Evolutionary conservation across 257 asterid genomes (phyloP).

Genomic region (Nicotiana obtusifolia): DNA sequence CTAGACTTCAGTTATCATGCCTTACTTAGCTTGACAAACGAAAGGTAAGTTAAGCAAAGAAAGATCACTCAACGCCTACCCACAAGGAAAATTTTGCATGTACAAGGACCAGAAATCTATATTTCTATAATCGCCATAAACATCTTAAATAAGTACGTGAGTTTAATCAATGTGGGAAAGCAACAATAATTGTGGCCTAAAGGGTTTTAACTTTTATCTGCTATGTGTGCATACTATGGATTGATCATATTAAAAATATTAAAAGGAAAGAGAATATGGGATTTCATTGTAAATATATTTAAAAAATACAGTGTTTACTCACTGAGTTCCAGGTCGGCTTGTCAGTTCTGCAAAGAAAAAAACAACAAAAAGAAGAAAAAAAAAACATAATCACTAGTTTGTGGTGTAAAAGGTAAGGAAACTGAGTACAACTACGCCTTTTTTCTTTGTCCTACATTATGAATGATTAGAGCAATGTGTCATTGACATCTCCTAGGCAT

Average conservation of each 20-base stretch:
- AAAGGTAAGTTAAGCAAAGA: background rate
- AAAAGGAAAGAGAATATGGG: background rate
- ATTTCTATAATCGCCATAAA: background rate
- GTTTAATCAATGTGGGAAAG: background rate
- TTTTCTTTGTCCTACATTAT: background rate
- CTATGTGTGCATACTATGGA: background rate
- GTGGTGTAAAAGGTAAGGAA: background rate
- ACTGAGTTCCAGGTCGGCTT: slow-evolving; percentile 92
- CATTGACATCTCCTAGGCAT: background rate
- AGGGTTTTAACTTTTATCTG: background rate
- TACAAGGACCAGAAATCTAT: background rate
- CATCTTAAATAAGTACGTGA: slow-evolving; percentile 4
- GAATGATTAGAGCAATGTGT: background rate
- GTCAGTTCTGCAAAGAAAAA: slow-evolving; percentile 56
- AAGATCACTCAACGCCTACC: background rate
- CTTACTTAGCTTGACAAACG: background rate
- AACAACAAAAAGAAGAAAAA: background rate
- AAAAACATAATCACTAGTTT: slow-evolving; percentile 20
- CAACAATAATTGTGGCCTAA: slow-evolving; percentile 5
- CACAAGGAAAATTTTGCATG: background rate
- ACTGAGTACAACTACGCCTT: background rate
- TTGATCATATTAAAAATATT: background rate
- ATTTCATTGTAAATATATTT: background rate
- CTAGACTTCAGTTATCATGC: background rate
- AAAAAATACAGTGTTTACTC: slow-evolving; percentile 30